Conservation (phyloP, 345 rosid species). For the Crucihimalaya himalaica region DNA sequence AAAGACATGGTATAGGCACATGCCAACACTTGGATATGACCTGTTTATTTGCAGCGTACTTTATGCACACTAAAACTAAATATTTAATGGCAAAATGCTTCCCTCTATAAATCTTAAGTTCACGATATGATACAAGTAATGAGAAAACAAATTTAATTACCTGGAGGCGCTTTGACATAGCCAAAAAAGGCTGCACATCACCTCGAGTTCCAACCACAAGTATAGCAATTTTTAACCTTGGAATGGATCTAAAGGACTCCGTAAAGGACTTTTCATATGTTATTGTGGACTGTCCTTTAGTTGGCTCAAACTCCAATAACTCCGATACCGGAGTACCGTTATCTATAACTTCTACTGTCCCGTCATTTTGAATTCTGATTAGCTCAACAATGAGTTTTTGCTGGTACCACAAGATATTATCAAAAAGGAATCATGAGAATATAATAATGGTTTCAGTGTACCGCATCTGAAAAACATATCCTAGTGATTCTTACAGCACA, state of each 20-base stretch:
- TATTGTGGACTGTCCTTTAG: slow-evolving; percentile 50
- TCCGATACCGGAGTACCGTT: slow-evolving; percentile 71
- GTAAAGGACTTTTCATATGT: slow-evolving; percentile 43
- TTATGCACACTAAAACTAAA: slow-evolving; percentile 3
- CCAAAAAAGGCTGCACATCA: slow-evolving; percentile 95
- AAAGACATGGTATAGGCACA: not conserved
- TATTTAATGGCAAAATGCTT: not conserved
- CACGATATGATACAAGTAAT: not conserved
- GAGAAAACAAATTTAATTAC: slow-evolving; percentile 35
- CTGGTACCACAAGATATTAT: slow-evolving; percentile 45
- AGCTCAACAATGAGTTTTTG: slow-evolving; percentile 80
- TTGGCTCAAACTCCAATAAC: slow-evolving; percentile 65
- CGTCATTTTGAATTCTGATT: slow-evolving; percentile 88
- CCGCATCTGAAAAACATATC: not conserved
- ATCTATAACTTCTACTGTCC: slow-evolving; percentile 84
- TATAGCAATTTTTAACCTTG: slow-evolving; percentile 71
- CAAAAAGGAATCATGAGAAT: not conserved
- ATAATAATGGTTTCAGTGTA: not conserved
- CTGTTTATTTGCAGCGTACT: not conserved
- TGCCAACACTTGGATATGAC: not conserved
- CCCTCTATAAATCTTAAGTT: not conserved
- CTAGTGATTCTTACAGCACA: not conserved
- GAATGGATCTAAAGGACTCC: slow-evolving; percentile 61
- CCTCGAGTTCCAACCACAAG: slow-evolving; percentile 99
- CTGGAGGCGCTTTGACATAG: slow-evolving; percentile 97